These are phyloP conservation scores for Sclerotinia borealis DNA, from an alignment of 2,329 filamentous ascomycete species.

Conservation along the genomic window DNA sequence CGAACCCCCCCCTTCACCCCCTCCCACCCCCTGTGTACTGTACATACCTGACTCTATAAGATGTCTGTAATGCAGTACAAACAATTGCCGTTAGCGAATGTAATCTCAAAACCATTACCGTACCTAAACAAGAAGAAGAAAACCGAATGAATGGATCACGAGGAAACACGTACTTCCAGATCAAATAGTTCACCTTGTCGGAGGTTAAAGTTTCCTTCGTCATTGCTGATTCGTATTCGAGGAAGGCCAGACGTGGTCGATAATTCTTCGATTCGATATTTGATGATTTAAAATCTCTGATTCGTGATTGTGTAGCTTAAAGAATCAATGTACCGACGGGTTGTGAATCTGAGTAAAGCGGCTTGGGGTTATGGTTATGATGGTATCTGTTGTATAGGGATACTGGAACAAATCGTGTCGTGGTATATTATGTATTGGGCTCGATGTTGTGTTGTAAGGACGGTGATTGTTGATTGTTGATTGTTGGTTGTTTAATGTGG, in stretches of 20 bases:
- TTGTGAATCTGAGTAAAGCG: background rate
- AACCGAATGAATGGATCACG: slow-evolving; percentile 26
- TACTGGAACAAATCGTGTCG: background rate
- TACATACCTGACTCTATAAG: slow-evolving; percentile 33
- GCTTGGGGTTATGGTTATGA: background rate
- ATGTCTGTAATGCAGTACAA: slow-evolving; percentile 29
- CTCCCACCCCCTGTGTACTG: background rate
- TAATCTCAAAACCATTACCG: slow-evolving; percentile 13
- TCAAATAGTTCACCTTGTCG: slow-evolving; percentile 63
- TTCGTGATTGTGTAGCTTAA: background rate
- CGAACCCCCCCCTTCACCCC: no score
- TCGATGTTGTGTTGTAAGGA: background rate
- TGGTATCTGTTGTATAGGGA: background rate
- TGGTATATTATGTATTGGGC: background rate
- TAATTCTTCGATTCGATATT: background rate
- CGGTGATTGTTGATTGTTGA: background rate
- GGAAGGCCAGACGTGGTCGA: background rate
- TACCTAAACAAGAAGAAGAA: slow-evolving; percentile 20
- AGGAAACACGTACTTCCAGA: slow-evolving; percentile 56
- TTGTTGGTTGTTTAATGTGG: slow-evolving; percentile 1
- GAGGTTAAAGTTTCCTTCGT: slow-evolving; percentile 47
- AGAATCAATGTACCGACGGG: background rate
- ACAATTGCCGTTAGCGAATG: slow-evolving; percentile 27
- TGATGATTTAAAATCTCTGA: background rate
- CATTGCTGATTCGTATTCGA: slow-evolving; percentile 21